Base-by-base conservation (phyloP, 2,329 filamentous ascomycete genomes). In the Trichoderma brevicompactum region DNA sequence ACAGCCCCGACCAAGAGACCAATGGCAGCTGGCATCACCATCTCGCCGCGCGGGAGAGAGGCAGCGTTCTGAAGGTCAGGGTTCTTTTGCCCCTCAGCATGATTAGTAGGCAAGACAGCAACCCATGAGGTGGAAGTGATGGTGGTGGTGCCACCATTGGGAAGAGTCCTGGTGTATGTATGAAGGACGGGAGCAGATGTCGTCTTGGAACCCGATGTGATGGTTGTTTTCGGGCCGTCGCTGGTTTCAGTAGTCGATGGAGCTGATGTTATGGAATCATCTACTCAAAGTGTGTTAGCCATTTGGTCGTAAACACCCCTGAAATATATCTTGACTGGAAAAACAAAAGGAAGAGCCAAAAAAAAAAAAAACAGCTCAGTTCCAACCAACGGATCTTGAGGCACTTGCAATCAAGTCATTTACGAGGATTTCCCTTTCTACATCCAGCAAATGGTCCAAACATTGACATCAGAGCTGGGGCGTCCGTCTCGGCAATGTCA, bases 61-160 rank as follows among this genome's bases (percentile, higher is more conserved):
- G 76, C 79, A 4, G 70, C 75, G 67, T 78, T 79, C 68, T 81
- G 79, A 36, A 81, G 72, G 36, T 72, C 73, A 41, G 78, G 75
- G 46, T 72, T 71, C 62, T 69, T 69, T 65, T 70, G 65, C 23
- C 68, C 67, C n/a, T 74, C 73, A 9, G 74, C 63, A 36, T 73
- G 68, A 23, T 72, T 69, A 0, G 77, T 74, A 1, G 80, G 78
- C 10, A 79, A 75, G 44, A 81, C 79, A 23, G 76, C 78, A 2
- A 85, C 82, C 71, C 76, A 82, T 0, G 81, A 82, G 1, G 82
- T 85, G n/a, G 78, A 78, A 10, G 82, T 84, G 55, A 84, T 73
- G 12, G 80, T 77, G 3, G 79, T 78, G 61, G 81, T 74, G 38
- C 76, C 78, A 32, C 83, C 83, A 55, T 82, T 74, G 12, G 75